Conservation (phyloP, 768 basidiomycete species). For the Xerocomellus amylosporus region DNA sequence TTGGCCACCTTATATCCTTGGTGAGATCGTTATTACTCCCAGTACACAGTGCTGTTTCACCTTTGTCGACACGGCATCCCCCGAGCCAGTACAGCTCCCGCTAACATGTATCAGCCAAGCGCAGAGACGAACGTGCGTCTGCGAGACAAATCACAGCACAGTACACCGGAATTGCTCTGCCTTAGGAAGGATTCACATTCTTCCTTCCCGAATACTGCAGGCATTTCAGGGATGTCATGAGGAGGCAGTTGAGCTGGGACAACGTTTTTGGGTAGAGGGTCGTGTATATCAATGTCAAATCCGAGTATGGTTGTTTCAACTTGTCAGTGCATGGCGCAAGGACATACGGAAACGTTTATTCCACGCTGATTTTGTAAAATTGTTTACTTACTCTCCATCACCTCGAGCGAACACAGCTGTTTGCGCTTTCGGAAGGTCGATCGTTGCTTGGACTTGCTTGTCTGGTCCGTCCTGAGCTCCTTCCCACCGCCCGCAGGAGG, state of each 20-base stretch:
- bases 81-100: too few species aligned
- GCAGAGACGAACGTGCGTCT: too few species aligned
- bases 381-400: background rate
- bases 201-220: background rate
- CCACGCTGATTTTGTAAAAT: background rate
- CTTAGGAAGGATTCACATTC: conserved; percentile 42
- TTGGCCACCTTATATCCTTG: too few species aligned
- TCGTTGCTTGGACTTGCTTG: background rate
- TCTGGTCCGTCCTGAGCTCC: background rate
- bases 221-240: conserved; percentile 72
- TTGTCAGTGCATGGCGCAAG: background rate
- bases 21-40: too few species aligned
- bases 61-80: too few species aligned
- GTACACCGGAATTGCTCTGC: conserved; percentile 42
- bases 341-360: background rate
- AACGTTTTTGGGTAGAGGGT: conserved; percentile 44
- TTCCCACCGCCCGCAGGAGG: conserved; percentile 13
- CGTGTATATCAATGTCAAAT: background rate
- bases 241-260: conserved; percentile 68
- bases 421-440: background rate
- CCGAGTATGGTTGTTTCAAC: too few species aligned
- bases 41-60: too few species aligned
- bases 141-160: too few species aligned
- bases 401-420: background rate
- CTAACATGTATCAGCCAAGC: too few species aligned